Conservation (phyloP, 2,329 filamentous ascomycete genomes). For the Lasiodiplodia hormozganensis region DNA sequence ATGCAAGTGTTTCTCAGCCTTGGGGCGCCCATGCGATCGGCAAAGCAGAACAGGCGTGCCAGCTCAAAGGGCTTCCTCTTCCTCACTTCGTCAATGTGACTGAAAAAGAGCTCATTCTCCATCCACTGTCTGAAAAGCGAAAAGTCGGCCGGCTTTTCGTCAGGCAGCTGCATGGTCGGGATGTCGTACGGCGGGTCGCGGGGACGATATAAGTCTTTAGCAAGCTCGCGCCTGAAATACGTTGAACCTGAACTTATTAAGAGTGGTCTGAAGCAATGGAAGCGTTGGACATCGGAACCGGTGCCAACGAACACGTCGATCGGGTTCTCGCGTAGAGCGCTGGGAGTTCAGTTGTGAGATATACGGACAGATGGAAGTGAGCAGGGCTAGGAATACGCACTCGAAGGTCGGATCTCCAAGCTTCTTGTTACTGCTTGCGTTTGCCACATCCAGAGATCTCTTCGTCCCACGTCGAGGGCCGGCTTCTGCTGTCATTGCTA, state of each 20-base stretch:
- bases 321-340: neutral
- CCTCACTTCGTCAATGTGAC: neutral
- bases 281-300: neutral
- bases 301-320: neutral
- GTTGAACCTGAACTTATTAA: neutral
- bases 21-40: neutral
- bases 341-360: neutral
- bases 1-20: neutral
- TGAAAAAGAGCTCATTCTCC: neutral
- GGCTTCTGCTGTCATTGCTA: neutral
- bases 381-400: neutral
- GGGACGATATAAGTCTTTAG: too few relatives aligned
- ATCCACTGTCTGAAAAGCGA: neutral
- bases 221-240: neutral
- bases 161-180: neutral
- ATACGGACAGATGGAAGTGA: neutral
- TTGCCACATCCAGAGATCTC: neutral
- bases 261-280: neutral
- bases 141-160: neutral
- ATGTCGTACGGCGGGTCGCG: neutral
- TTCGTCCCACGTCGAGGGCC: neutral
- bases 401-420: too few relatives aligned
- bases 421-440: neutral
- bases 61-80: neutral
- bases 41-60: neutral